phyloP scores from a whole-genome alignment of 805 yeast species.

The Candida palmyrensis region DNA sequence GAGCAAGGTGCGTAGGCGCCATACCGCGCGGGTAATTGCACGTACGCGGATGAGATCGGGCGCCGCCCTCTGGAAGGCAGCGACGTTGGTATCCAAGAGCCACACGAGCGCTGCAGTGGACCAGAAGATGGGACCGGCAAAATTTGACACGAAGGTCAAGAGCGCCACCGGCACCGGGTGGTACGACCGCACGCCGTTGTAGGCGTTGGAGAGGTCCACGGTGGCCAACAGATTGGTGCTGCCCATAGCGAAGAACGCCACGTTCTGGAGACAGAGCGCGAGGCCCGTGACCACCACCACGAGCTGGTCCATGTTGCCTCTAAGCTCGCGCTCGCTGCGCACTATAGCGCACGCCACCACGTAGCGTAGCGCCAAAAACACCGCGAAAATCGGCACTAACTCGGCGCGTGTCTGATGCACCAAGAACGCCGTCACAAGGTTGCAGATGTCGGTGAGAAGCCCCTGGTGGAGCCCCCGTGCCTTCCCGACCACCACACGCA shows the following conservation, averaged over 20 bases:
- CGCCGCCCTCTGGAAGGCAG: conserved; percentile 7
- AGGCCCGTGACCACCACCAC: conserved; percentile 25
- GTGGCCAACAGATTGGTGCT: conserved; percentile 91
- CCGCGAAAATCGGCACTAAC: conserved; percentile 50
- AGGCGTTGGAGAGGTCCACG: conserved; percentile 84
- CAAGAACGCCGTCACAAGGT: conserved; percentile 37
- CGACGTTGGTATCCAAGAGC: conserved; percentile 26
- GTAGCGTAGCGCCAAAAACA: conserved; percentile 26
- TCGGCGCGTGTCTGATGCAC: conserved; percentile 51
- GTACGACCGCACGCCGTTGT: conserved; percentile 78
- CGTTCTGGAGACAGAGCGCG: conserved; percentile 58
- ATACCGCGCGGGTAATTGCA: conserved; percentile 25
- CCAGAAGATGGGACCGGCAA: conserved; percentile 85
- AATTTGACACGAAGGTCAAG: conserved; percentile 77
- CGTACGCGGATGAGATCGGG: conserved; percentile 11
- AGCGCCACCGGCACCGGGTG: conserved; percentile 68
- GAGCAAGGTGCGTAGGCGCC: conserved; percentile 32
- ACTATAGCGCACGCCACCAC: conserved; percentile 10
- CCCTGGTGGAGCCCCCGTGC: conserved; percentile 20
- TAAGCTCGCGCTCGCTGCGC: conserved; percentile 4
- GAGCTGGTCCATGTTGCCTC: conserved; percentile 12
- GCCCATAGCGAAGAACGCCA: conserved; percentile 82
- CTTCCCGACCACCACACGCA: conserved; percentile 24
- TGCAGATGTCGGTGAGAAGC: conserved; percentile 27
- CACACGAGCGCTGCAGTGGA: conserved; percentile 42